Evolutionary conservation across 441 rosid genomes (phyloP).

Genomic region (Melastoma candidum): DNA sequence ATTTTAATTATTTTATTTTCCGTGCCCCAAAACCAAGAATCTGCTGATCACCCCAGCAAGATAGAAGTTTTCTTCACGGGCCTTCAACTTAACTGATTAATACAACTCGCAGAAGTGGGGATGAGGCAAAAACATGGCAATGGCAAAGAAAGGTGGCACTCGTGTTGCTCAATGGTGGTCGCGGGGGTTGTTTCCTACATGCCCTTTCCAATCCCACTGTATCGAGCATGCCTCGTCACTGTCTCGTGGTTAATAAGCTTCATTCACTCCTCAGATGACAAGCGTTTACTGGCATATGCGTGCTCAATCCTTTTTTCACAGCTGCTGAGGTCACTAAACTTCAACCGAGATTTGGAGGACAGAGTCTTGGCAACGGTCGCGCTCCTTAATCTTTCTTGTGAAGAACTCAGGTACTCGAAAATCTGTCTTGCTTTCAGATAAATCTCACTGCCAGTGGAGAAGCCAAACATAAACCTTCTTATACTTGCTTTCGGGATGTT

Average conservation of each 20-base stretch:
- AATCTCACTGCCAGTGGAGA: neutral
- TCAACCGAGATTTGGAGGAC: constrained; percentile 17
- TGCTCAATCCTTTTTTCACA: constrained; percentile 15
- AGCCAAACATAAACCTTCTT: neutral
- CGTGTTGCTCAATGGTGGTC: constrained; percentile 29
- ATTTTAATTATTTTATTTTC: no score
- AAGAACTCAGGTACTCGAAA: constrained; percentile 27
- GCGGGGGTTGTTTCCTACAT: constrained; percentile 22
- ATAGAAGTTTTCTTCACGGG: no score
- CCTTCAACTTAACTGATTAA: no score
- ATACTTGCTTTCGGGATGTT: constrained; percentile 16
- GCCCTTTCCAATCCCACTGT: constrained; percentile 38
- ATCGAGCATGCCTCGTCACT: constrained; percentile 38
- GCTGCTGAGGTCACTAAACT: constrained; percentile 18
- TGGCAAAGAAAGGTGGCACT: constrained; percentile 41
- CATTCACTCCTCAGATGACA: constrained; percentile 19
- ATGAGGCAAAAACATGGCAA: no score
- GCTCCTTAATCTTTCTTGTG: constrained; percentile 18
- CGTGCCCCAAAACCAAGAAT: no score
- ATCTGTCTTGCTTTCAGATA: neutral
- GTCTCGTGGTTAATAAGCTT: constrained; percentile 39
- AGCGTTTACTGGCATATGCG: constrained; percentile 13
- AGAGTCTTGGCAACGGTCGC: constrained; percentile 20
- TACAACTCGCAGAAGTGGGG: no score
- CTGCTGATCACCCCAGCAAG: no score